These are phyloP conservation scores for Parachaetomium inaequale DNA, from an alignment of 495 filamentous ascomycete species.

Conservation along the genomic window DNA sequence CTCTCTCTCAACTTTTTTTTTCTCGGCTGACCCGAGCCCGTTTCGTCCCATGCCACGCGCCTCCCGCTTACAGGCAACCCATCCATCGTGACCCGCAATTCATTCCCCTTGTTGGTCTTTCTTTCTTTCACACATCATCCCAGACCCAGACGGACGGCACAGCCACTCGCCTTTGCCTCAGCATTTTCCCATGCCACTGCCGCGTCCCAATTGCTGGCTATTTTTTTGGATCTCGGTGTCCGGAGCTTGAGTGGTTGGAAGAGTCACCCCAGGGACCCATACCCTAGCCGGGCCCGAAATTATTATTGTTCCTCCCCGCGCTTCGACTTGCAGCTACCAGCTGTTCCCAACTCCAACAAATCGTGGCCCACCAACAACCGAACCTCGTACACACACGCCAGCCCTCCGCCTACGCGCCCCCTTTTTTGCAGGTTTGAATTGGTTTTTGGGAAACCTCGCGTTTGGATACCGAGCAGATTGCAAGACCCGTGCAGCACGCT, in stretches of 20 bases:
- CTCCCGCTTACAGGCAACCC: slow-evolving; percentile 15
- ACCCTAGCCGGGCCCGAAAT: slow-evolving; percentile 35
- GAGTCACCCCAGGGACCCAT: slow-evolving; percentile 17
- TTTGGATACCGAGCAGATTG: slow-evolving; percentile 23
- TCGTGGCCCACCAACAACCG: slow-evolving; percentile 11
- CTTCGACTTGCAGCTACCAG: slow-evolving; percentile 20
- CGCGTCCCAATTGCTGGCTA: slow-evolving; percentile 23
- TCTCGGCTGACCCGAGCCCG: slow-evolving; percentile 22
- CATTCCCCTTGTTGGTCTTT: slow-evolving; percentile 16
- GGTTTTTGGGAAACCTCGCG: slow-evolving; percentile 10
- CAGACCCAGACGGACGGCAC: slow-evolving; percentile 14
- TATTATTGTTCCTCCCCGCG: slow-evolving; percentile 38
- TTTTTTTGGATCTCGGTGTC: slow-evolving; percentile 19
- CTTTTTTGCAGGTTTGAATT: neutral
- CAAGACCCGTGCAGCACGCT: slow-evolving; percentile 22
- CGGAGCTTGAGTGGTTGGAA: slow-evolving; percentile 23
- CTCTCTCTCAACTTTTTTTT: slow-evolving; percentile 27
- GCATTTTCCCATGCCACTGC: slow-evolving; percentile 12
- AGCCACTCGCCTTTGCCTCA: slow-evolving; percentile 21
- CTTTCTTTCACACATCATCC: slow-evolving; percentile 19
- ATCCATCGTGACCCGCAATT: slow-evolving; percentile 15
- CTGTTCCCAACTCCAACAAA: slow-evolving; percentile 20
- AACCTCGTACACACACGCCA: slow-evolving; percentile 15
- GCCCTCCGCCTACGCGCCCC: slow-evolving; percentile 4
- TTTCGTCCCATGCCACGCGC: slow-evolving; percentile 17